Base-by-base conservation (phyloP, 1,284 basidiomycete species). In the Sphaerobolus stellatus region DNA sequence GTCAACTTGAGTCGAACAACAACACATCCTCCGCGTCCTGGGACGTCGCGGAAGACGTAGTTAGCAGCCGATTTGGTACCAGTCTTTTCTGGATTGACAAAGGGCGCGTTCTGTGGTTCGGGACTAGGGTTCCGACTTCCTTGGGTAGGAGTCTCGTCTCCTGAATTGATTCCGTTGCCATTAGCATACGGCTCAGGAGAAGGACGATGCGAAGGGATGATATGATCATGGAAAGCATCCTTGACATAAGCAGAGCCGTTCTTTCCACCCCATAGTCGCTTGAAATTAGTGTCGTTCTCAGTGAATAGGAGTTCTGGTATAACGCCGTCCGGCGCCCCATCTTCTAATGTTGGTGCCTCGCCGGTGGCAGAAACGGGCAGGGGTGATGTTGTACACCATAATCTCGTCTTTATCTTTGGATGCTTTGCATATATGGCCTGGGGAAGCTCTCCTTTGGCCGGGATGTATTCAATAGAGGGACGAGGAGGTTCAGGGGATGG, bases 171-270 rank as follows among this genome's bases (percentile, higher is more conserved):
- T 50, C 16, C 45, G 28, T 16, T 8, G 18, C n/a, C 31, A 2
- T 34, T 28, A 27, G 36, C 22, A n/a, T n/a, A n/a, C 22, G 30
- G 31, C 49, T 20, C n/a, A 34, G 56, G n/a, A 38, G 27, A 11
- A 5, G 88, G 88, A 51, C 92, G 86, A 71, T 98, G 95, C 14
- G 77, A 77, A 3, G 86, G 86, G 59, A 98, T 86, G 69, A 98
- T 91, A 68, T 98, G 91, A 69, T 98, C 95, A 67, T 99, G 94
- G 80, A 99, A 98, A n/a, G 90, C 95, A 66, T 99, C 96, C 75
- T 99, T 99, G 65, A 92, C 91, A 68, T 88, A 95, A 2, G 83
- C 81, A 0, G 84, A 86, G 56, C 82, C 77, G 75, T 98, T 98
- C 62, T 84, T 75, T 24, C 92, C 94, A 31, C 87, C 87, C 70